Evolutionary conservation across 495 filamentous ascomycete species (phyloP), one percentile per base, ranked within the genome.

Genomic region (Xylona heveae): DNA sequence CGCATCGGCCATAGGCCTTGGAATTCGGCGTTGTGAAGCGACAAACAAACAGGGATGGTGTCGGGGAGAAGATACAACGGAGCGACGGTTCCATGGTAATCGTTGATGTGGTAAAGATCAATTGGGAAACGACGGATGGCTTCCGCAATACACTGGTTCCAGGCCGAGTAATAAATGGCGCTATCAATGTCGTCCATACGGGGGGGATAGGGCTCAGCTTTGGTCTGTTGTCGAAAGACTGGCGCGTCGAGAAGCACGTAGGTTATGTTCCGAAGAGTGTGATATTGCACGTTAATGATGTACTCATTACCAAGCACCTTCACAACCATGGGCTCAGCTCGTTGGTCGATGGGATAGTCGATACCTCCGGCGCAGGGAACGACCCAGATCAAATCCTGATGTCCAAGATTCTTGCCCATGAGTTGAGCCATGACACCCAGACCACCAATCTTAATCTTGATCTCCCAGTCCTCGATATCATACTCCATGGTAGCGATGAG

Each of bases 51-150:
- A 0, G 68, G 68, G 21, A 71, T 59, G 2, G 58, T 72, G 23
- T 62, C 53, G 9, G 74, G 74, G 3, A 78, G 57, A 14, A 77
- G 58, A 36, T 81, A 74, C 6, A 81, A 53, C 7, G 72, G 73
- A 27, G 75, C 75, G 4, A 74, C 50, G 12, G 74, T 68, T 19
- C 75, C 75, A 36, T 81, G 75, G 44, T 79, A 81, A 44, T 81
- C 75, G 47, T 81, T 81, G 43, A 79, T 72, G 46, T 81, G 75
- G 43, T 81, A 81, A 16, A 81, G 45, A 41, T 79, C 72, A 26
- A 76, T 56, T 0, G 68, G 62, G 43, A 66, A 68, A 14, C 62
- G 55, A 22, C 46, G 59, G 31, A 76, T 61, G 0, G 69, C 48
- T 31, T 70, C 56, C 1, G 72, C 66, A 40, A 77, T 75, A 37